These are phyloP conservation scores for Scenedesmus sp. DNA, from an alignment of 163 green algal genomes.

Conservation along the genomic window DNA sequence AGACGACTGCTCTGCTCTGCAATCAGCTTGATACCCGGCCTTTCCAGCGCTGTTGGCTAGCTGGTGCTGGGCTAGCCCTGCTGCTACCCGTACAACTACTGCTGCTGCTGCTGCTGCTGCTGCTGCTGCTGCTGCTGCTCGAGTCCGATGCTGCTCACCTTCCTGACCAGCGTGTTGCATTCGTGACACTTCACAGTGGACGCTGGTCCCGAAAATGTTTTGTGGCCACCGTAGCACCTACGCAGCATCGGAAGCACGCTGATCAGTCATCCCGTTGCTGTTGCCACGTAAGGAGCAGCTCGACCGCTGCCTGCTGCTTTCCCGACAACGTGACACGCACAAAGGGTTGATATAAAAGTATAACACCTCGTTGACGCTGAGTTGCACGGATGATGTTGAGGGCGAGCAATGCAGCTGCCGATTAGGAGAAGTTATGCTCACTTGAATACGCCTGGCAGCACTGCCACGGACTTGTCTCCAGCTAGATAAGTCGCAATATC, in stretches of 20 bases:
- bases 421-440: neutral
- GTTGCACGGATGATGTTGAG: neutral
- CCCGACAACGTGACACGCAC: no score
- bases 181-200: constrained; percentile 84
- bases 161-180: constrained; percentile 87
- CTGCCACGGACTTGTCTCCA: neutral
- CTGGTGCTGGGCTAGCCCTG: no score
- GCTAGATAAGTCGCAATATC: neutral
- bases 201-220: constrained; percentile 21
- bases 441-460: constrained; percentile 32
- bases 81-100: no score
- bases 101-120: neutral
- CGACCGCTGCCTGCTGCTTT: neutral
- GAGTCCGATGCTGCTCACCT: constrained; percentile 52
- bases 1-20: no score
- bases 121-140: neutral
- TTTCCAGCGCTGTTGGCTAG: no score
- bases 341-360: no score
- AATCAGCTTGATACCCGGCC: no score
- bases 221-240: constrained; percentile 43
- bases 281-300: neutral
- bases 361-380: neutral
- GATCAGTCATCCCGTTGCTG: neutral
- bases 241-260: neutral
- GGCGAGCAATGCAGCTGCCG: neutral